Base-by-base conservation (phyloP, 2,329 filamentous ascomycete genomes). In the Passalora sequoiae region DNA sequence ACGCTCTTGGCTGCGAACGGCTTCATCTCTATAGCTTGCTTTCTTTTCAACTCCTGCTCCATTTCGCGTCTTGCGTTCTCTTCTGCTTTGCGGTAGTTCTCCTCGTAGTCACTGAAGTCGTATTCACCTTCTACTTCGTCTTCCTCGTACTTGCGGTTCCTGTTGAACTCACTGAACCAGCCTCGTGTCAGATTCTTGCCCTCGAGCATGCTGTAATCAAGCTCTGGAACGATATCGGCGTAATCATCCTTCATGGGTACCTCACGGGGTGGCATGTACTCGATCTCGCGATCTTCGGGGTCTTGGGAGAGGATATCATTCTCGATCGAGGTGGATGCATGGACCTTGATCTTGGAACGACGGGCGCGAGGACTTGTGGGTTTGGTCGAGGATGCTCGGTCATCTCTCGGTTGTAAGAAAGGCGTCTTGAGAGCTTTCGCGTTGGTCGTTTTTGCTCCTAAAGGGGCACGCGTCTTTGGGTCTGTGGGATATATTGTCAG, bases 401-500 rank as follows among this genome's bases (percentile, higher is more conserved):
- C 32, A 12, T 53, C 46, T 40, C 48, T 43, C 81, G 36, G 36
- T 35, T 53, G 49, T 12, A 45, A 45, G 9, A 48, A 54, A n/a
- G 21, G 77, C 3, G 81, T 82, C 51, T 84, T 81, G 53, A 81
- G 76, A 38, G 73, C 77, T 71, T 94, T 97, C 41, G 86, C 88
- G 66, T 98, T 98, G 40, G 92, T 97, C 1, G 91, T 97, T 68
- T 98, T 98, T 74, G 87, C 84, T 24, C 91, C 91, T 36, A 98
- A 71, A 9, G 88, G 86, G 27, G 89, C 89, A 59, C 91, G 81
- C 47, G 73, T 82, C 46, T 81, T 80, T 38, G 82, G 76, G 43
- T 75, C 80, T 83, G 49, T 27, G 37, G 42, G 37, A 40, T n/a
- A n/a, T n/a, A n/a, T n/a, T 36, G 6, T 40, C 15, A 17, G 42